Evolutionary conservation across 768 basidiomycete genomes (phyloP).

Genomic region (Kwoniella newhampshirensis): DNA sequence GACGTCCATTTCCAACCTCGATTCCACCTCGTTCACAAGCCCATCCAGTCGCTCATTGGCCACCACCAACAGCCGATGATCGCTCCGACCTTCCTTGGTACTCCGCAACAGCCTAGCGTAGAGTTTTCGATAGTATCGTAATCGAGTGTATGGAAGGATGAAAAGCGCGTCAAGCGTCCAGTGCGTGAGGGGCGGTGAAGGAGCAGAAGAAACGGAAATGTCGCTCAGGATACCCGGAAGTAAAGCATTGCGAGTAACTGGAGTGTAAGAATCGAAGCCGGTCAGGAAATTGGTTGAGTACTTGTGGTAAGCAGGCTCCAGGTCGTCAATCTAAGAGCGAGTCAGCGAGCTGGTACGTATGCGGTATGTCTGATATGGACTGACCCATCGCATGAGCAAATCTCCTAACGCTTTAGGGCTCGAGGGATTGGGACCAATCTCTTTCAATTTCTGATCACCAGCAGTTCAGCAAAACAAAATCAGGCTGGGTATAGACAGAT

Average conservation of each 20-base stretch:
- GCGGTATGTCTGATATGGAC: conserved; percentile 41
- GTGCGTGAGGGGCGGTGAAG: conserved; percentile 55
- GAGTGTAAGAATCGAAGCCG: conserved; percentile 82
- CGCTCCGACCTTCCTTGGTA: conserved; percentile 79
- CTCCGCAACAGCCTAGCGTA: conserved; percentile 82
- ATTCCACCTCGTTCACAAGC: conserved; percentile 69
- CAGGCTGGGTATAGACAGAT: conserved; percentile 15
- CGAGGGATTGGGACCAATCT: conserved; percentile 86
- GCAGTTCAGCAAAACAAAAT: conserved; percentile 14
- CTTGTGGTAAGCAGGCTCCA: conserved; percentile 78
- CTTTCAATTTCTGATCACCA: conserved; percentile 74
- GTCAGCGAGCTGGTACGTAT: background rate
- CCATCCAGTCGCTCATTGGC: conserved; percentile 77
- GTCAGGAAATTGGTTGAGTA: conserved; percentile 71
- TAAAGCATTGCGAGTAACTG: conserved; percentile 72
- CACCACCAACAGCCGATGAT: conserved; percentile 74
- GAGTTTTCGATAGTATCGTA: conserved; percentile 89
- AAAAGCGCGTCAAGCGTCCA: conserved; percentile 92
- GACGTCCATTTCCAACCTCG: conserved; percentile 61
- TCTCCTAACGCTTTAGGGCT: conserved; percentile 93
- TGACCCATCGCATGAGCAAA: conserved; percentile 93
- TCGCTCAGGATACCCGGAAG: conserved; percentile 66
- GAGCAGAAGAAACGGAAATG: conserved; percentile 69
- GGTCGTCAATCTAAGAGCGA: conserved; percentile 74
- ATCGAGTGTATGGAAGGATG: conserved; percentile 73